Evolutionary conservation across 129 eudicot genomes (phyloP), one percentile per base, ranked within the genome.

Genomic region (Saposhnikovia divaricata): DNA sequence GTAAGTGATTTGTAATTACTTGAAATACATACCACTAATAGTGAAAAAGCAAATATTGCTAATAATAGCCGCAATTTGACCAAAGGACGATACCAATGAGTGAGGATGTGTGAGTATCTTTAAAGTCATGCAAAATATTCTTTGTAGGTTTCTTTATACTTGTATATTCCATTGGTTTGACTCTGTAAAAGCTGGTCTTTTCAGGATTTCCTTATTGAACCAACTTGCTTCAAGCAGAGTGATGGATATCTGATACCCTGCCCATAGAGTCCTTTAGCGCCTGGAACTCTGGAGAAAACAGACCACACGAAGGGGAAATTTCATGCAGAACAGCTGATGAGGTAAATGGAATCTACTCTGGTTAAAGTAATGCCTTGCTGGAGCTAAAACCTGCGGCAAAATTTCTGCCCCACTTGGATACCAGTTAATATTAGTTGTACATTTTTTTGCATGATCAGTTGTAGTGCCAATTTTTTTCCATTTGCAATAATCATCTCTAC

Each of bases 11-110:
- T 79, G 80, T 61, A 77, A 68, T 79, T 40, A 63, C 74, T 42
- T 74, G 55, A 43, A 79, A 83, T 78, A 66, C 86, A 85, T 40
- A 50, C 86, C 83, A 79, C 84, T 82, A 77, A 78, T 34, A 84
- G 72, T 72, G 81, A 79, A 81, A 87, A 81, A 81, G 84, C 31
- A 46, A 43, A 68, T 34, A 21, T 74, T 82, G 82, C 80, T 85
- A 90, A 85, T 85, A 51, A 78, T 76, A 85, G 86, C 89, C 85
- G 84, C 84, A 86, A 82, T 87, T 82, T 81, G 86, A 85, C 86
- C 63, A 77, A 75, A 82, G 66, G 79, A 72, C 34, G 78, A 59
- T 81, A 80, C n/a, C 42, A 72, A 65, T 42, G 25, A 85, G 69
- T 38, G 70, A 82, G 47, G 82, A 61, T 84, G 70, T 78, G 74